Evolutionary conservation across 345 rosid species (phyloP).

Genomic region (Eucalyptus cladocalyx): DNA sequence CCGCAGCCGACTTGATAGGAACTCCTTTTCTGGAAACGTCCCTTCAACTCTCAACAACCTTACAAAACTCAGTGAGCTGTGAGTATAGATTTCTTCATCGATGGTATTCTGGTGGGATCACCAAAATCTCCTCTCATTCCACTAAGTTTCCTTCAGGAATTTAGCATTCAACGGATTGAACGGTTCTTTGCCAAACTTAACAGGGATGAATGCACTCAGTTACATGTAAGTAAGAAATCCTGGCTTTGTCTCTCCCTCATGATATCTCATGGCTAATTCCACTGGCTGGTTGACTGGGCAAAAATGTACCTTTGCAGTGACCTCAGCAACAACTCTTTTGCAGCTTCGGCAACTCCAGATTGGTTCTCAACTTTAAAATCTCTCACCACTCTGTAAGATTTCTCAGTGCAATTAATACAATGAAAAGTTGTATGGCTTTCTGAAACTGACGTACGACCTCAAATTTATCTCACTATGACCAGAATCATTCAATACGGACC

Average conservation of each 20-base stretch:
- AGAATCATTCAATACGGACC: conserved; percentile 1
- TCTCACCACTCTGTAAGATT: neutral
- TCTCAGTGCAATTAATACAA: neutral
- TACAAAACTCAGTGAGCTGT: conserved; percentile 12
- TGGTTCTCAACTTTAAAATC: conserved; percentile 10
- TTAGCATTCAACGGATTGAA: conserved; percentile 16
- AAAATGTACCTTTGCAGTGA: conserved; percentile 14
- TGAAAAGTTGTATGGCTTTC: neutral
- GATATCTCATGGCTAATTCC: neutral
- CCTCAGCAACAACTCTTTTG: conserved; percentile 25
- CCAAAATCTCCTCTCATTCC: neutral
- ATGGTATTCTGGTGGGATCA: neutral
- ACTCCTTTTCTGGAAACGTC: conserved; percentile 11
- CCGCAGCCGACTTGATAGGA: conserved; percentile 27
- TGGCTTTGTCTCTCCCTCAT: neutral
- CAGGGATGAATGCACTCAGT: conserved; percentile 8
- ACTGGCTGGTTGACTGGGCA: neutral
- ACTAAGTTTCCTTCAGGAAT: conserved; percentile 2
- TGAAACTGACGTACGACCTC: neutral
- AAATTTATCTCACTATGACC: neutral
- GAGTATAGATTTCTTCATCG: conserved; percentile 3
- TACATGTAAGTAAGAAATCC: conserved; percentile 16
- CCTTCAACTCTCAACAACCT: conserved; percentile 13
- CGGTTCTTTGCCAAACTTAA: conserved; percentile 27
- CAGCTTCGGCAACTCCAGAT: conserved; percentile 7